Conservation (phyloP, 179 eudicot species). For the Heliamphora pulchella region DNA sequence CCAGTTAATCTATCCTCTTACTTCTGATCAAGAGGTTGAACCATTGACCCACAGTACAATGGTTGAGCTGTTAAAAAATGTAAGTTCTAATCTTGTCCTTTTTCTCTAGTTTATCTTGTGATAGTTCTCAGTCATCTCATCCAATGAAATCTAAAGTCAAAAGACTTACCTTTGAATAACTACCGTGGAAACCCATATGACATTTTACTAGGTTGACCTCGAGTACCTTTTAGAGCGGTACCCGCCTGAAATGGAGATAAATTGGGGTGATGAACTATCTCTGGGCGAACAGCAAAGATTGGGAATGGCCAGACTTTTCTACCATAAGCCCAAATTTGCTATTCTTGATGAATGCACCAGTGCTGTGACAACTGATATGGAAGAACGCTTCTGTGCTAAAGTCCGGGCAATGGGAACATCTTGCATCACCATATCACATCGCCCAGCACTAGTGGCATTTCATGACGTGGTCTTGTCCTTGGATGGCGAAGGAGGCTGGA, state of each 20-base stretch:
- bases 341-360: conserved; percentile 98
- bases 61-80: conserved; percentile 86
- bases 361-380: conserved; percentile 99
- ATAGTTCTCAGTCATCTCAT: conserved; percentile 2
- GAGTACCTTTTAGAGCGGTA: conserved; percentile 93
- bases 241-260: conserved; percentile 83
- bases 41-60: conserved; percentile 69
- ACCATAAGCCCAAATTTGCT: conserved; percentile 98
- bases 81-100: conserved; percentile 28
- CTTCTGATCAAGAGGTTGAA: conserved; percentile 69
- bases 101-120: conserved; percentile 12
- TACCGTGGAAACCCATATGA: background rate
- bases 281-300: conserved; percentile 95
- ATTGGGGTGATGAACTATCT: conserved; percentile 97
- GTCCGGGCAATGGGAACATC: conserved; percentile 99
- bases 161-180: background rate
- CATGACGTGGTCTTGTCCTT: conserved; percentile 91
- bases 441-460: conserved; percentile 97
- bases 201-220: conserved; percentile 70
- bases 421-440: conserved; percentile 96
- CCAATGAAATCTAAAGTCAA: conserved; percentile 4
- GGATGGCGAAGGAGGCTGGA: conserved; percentile 99
- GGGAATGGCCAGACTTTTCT: conserved; percentile 98
- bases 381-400: conserved; percentile 96
- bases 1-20: conserved; percentile 95